Conservation (phyloP, 2,329 filamentous ascomycete species). For the Alternaria solani region DNA sequence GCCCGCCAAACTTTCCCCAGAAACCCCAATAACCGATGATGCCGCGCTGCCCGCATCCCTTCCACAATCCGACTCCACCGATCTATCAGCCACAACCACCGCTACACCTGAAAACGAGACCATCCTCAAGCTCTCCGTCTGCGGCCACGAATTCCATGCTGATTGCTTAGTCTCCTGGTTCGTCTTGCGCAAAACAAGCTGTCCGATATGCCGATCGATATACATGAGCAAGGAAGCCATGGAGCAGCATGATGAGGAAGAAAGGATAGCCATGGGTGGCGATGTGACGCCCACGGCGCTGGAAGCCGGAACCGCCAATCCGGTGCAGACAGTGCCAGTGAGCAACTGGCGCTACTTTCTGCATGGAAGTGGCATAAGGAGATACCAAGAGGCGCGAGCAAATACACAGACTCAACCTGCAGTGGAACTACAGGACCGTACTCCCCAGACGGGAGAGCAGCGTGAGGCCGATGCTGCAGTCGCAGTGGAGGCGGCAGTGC, state of each 20-base stretch:
- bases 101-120: conserved; percentile 21
- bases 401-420: conserved; percentile 1
- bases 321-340: not conserved
- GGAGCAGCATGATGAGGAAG: conserved; percentile 26
- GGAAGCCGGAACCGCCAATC: conserved; percentile 3
- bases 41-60: conserved; percentile 4
- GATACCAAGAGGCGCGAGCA: not conserved
- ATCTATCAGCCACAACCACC: not conserved
- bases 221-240: conserved; percentile 36
- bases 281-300: not conserved
- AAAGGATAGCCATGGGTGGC: not conserved
- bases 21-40: conserved; percentile 15
- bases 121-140: conserved; percentile 37
- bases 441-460: not conserved
- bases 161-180: conserved; percentile 45
- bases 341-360: conserved; percentile 26
- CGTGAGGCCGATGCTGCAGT: not conserved
- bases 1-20: conserved; percentile 31
- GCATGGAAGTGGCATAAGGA: conserved; percentile 8
- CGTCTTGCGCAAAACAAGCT: conserved; percentile 39
- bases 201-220: conserved; percentile 42
- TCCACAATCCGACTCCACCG: not conserved
- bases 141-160: conserved; percentile 43
- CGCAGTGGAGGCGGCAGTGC: not conserved
- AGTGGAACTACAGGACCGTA: conserved; percentile 6